Evolutionary conservation across 2,329 filamentous ascomycete genomes (phyloP), one percentile per base, ranked within the genome.

Genomic region (Alternaria sp.): DNA sequence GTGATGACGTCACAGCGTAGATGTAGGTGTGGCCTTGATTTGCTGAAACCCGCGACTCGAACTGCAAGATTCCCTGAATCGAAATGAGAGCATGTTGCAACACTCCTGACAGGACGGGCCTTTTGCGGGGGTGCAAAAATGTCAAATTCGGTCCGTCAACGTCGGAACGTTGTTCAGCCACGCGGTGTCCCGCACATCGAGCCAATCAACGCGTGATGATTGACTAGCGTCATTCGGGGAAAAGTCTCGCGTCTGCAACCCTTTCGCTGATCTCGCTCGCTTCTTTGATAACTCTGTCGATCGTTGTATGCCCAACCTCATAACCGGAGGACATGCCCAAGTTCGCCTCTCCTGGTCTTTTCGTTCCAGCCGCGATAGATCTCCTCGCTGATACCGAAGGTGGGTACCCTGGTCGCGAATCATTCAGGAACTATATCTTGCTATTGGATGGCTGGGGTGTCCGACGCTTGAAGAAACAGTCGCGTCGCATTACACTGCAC

Each of bases 71-170:
- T 36, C 32, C 32, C 32, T 36, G 32, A 36, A 36, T 14, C 14
- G 32, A 36, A 14, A 36, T 14, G 32, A 36, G 5, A 36, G 32
- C 38, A 34, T 36, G 24, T 36, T 24, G 52, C 46, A 43, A 39
- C 32, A n/a, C 38, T 28, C 42, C 51, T 61, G 51, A 51, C 24
- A 42, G 44, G 36, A 63, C 56, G 61, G 61, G 48, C 58, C 61
- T 57, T 54, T 63, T 63, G 49, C 51, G 49, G 54, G 38, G 42
- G 49, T 11, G 20, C 12, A 34, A 36, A 44, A 44, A 57, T 57
- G 61, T 54, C 48, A 51, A 51, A 60, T 38, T 63, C 61, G 61
- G 61, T 32, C 58, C 61, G 54, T 61, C 44, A 38, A 36, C 48
- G 52, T 63, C 61, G 61, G 57, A 44, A 52, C 42, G 34, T 44